phyloP scores from a whole-genome alignment of 1,139 yeast species.

The Nematodospora anomalae region DNA sequence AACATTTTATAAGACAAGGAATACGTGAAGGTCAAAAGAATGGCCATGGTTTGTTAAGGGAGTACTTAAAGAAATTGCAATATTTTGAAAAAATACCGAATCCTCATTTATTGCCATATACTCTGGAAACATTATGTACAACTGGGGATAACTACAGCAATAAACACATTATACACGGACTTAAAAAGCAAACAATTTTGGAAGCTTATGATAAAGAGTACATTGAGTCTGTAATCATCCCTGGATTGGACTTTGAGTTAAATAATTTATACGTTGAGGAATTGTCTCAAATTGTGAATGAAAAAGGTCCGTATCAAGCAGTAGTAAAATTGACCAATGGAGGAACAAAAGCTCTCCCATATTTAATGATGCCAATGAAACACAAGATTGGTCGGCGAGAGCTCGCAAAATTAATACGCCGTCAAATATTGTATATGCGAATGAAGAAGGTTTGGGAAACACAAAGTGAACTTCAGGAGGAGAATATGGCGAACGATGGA shows the following conservation, averaged over 20 bases:
- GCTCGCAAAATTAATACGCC: constrained; percentile 35
- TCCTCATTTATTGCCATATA: constrained; percentile 36
- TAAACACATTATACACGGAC: constrained; percentile 7
- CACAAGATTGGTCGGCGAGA: constrained; percentile 21
- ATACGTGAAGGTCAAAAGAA: constrained; percentile 12
- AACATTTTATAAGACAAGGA: constrained; percentile 12
- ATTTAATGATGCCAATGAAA: constrained; percentile 28
- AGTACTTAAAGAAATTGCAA: constrained; percentile 33
- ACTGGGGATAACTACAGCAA: constrained; percentile 9
- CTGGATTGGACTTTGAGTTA: constrained; percentile 37
- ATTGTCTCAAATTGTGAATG: constrained; percentile 23
- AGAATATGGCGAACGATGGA: constrained; percentile 24
- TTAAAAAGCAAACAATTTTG: constrained; percentile 4
- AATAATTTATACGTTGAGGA: constrained; percentile 29
- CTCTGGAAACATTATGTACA: constrained; percentile 16
- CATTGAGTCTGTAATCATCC: constrained; percentile 36
- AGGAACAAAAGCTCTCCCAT: constrained; percentile 34
- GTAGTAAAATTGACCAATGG: constrained; percentile 31
- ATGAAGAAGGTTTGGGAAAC: constrained; percentile 22
- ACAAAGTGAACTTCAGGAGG: constrained; percentile 9
- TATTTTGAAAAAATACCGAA: constrained; percentile 27
- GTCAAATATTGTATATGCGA: constrained; percentile 26
- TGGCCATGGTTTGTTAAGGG: constrained; percentile 20
- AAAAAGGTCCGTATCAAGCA: constrained; percentile 41
- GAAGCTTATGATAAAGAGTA: constrained; percentile 34